These are phyloP conservation scores for Phytophthora tubulina DNA, from an alignment of 352 stramenopile species.

Conservation along the genomic window DNA sequence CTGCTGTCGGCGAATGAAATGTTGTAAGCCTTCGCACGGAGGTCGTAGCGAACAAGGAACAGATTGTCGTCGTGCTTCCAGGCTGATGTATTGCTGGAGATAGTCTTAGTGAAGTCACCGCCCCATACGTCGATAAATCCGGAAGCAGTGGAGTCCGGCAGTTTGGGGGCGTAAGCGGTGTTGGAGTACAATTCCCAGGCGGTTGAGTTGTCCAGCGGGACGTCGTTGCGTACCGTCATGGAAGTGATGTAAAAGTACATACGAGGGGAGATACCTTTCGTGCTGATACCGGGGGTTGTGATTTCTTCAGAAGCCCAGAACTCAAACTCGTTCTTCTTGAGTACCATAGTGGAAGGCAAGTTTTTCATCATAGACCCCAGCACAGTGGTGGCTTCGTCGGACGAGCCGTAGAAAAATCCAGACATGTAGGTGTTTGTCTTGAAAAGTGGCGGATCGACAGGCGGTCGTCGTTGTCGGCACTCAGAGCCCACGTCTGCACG, in stretches of 20 bases:
- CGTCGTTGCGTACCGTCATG: constrained; percentile 31
- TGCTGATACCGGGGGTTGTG: constrained; percentile 27
- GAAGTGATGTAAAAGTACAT: constrained; percentile 42
- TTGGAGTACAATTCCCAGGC: constrained; percentile 31
- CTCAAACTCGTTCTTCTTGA: constrained; percentile 24
- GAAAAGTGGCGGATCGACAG: constrained; percentile 35
- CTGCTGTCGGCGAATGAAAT: constrained; percentile 32
- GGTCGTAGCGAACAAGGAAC: constrained; percentile 37
- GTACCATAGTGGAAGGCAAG: constrained; percentile 23
- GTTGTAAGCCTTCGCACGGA: constrained; percentile 31
- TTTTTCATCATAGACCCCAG: constrained; percentile 33
- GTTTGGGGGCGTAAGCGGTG: constrained; percentile 30
- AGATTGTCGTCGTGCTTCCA: constrained; percentile 40
- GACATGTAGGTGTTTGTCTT: constrained; percentile 22
- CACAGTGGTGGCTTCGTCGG: constrained; percentile 8
- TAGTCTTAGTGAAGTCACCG: constrained; percentile 26
- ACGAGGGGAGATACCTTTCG: constrained; percentile 25
- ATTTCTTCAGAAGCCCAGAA: constrained; percentile 33
- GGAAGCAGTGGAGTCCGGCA: constrained; percentile 24
- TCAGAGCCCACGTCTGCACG: constrained; percentile 34
- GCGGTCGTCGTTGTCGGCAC: constrained; percentile 37
- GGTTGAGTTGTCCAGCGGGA: constrained; percentile 28
- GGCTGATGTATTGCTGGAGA: constrained; percentile 24
- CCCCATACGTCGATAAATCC: constrained; percentile 39
- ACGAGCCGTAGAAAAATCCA: constrained; percentile 33